These are phyloP conservation scores for Leccinum olivaceopallidum DNA, from an alignment of 768 basidiomycete genomes.

Conservation along the genomic window DNA sequence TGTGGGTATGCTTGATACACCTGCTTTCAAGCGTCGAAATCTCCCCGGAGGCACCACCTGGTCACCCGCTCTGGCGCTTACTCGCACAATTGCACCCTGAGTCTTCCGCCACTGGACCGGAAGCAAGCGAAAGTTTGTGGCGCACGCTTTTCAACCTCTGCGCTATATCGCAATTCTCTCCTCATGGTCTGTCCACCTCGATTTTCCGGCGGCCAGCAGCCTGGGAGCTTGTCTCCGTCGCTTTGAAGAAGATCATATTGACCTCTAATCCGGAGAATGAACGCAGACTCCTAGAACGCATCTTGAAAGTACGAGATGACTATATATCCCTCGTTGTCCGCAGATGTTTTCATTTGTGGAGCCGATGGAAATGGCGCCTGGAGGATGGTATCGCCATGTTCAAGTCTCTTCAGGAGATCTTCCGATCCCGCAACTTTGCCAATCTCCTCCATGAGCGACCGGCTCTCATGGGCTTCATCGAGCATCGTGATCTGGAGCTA, in stretches of 20 bases:
- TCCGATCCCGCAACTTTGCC: conserved; percentile 73
- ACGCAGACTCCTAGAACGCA: conserved; percentile 34
- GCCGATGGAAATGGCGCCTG: conserved; percentile 77
- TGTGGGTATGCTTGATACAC: conserved; percentile 77
- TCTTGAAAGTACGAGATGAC: conserved; percentile 57
- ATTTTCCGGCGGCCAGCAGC: conserved; percentile 45
- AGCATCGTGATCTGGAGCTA: conserved; percentile 50
- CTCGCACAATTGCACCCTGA: conserved; percentile 38
- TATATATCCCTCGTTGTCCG: conserved; percentile 70
- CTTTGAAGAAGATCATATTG: conserved; percentile 61
- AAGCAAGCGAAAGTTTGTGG: conserved; percentile 73
- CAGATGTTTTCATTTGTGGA: conserved; percentile 72
- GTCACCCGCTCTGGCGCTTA: conserved; percentile 48
- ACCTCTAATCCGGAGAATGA: conserved; percentile 47
- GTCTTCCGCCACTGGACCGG: conserved; percentile 35
- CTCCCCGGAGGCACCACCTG: conserved; percentile 17
- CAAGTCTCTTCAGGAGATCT: conserved; percentile 65
- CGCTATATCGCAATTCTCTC: conserved; percentile 77
- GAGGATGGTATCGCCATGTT: conserved; percentile 58
- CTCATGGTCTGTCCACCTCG: conserved; percentile 45
- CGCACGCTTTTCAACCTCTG: conserved; percentile 65
- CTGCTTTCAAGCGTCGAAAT: conserved; percentile 37
- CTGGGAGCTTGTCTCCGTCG: conserved; percentile 65
- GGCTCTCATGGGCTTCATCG: conserved; percentile 75
- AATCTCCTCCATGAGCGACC: conserved; percentile 61